Evolutionary conservation across 2,329 filamentous ascomycete genomes (phyloP).

Genomic region (Penicillium sp.): DNA sequence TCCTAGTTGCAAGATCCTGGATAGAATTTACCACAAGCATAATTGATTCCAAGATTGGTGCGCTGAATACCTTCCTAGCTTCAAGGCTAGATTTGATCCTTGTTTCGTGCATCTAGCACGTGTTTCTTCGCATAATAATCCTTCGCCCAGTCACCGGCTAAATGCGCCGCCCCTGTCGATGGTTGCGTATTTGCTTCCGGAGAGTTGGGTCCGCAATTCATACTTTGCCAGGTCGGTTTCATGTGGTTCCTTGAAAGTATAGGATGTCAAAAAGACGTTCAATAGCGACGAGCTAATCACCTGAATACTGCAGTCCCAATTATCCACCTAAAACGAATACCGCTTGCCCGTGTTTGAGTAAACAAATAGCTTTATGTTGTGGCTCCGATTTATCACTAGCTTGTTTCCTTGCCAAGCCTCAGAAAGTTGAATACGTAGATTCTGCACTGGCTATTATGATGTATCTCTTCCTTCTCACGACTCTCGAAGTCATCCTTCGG

Average conservation of each 20-base stretch:
- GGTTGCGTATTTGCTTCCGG: background rate
- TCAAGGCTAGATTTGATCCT: background rate
- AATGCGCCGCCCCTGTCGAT: background rate
- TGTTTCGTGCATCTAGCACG: background rate
- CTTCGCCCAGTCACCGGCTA: background rate
- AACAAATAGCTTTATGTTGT: background rate
- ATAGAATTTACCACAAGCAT: too few relatives aligned
- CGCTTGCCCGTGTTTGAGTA: background rate
- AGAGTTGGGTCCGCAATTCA: background rate
- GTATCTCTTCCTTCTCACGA: background rate
- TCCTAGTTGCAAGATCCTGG: background rate
- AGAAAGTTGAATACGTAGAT: background rate
- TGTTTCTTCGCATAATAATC: background rate
- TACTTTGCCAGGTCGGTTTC: background rate
- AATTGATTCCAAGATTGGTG: too few relatives aligned
- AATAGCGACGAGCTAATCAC: background rate
- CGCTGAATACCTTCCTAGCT: background rate
- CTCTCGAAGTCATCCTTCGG: slow-evolving; percentile 1
- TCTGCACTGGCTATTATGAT: background rate
- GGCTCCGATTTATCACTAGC: background rate
- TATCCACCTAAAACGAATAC: background rate
- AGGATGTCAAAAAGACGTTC: background rate
- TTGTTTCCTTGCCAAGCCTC: background rate
- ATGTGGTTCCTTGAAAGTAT: background rate
- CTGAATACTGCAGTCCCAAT: background rate